Evolutionary conservation across 1,139 yeast species (phyloP).

Genomic region (Saccharomyces hybrid): DNA sequence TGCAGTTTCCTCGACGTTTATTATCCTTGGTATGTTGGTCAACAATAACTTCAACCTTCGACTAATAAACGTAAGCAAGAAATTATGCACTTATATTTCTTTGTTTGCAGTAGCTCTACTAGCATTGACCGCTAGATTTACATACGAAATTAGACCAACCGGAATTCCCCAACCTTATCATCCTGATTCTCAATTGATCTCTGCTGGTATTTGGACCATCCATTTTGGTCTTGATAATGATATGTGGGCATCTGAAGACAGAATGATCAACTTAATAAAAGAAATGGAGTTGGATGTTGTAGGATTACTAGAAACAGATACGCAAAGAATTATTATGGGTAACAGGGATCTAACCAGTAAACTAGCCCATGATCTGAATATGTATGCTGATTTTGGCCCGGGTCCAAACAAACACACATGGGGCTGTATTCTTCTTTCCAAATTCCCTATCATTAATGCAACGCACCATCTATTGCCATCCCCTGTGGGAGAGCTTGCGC

Average conservation of each 20-base stretch:
- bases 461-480: conserved; percentile 89
- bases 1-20: conserved; percentile 41
- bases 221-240: conserved; percentile 96
- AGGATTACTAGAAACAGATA: conserved; percentile 86
- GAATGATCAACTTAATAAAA: conserved; percentile 74
- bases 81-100: conserved; percentile 33
- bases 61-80: conserved; percentile 7
- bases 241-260: conserved; percentile 93
- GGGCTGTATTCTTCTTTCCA: conserved; percentile 90
- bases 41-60: conserved; percentile 2
- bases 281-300: conserved; percentile 87
- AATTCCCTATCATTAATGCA: conserved; percentile 85
- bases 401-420: conserved; percentile 97
- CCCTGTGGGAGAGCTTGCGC: conserved; percentile 96
- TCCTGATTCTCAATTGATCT: conserved; percentile 63
- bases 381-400: conserved; percentile 95
- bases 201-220: conserved; percentile 97
- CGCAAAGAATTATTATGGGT: conserved; percentile 90
- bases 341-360: conserved; percentile 89
- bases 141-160: conserved; percentile 22
- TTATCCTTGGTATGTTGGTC: conserved; percentile 34
- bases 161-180: conserved; percentile 65
- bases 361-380: conserved; percentile 84
- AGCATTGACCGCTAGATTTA: conserved; percentile 17
- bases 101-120: conserved; percentile 34